phyloP scores from a whole-genome alignment of 805 yeast species.

The Hanseniaspora guilliermondii region DNA sequence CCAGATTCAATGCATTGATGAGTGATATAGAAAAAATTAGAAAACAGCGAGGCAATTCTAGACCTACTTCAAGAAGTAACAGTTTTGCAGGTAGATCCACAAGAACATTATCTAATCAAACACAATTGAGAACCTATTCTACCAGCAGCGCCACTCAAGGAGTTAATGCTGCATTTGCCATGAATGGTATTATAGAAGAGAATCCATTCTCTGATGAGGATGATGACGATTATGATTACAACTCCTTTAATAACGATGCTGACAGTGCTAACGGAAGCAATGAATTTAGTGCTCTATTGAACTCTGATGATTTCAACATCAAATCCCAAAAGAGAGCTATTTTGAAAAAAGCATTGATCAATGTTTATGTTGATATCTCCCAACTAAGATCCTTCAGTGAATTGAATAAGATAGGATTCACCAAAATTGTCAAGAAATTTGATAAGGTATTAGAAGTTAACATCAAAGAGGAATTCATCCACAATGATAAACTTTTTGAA shows the following conservation, averaged over 20 bases:
- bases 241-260: not conserved
- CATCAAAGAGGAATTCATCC: slow-evolving; percentile 39
- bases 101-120: slow-evolving; percentile 8
- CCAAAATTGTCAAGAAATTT: slow-evolving; percentile 78
- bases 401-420: slow-evolving; percentile 73
- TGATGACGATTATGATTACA: slow-evolving; percentile 10
- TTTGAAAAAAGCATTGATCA: slow-evolving; percentile 51
- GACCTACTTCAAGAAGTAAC: not conserved
- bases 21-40: slow-evolving; percentile 35
- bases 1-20: slow-evolving; percentile 35
- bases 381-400: slow-evolving; percentile 77
- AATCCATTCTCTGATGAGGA: slow-evolving; percentile 14
- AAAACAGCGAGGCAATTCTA: slow-evolving; percentile 8
- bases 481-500: slow-evolving; percentile 32
- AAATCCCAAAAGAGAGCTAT: slow-evolving; percentile 46
- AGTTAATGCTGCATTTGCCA: slow-evolving; percentile 18
- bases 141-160: slow-evolving; percentile 13
- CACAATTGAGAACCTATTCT: slow-evolving; percentile 5
- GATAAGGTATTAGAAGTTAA: slow-evolving; percentile 61
- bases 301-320: slow-evolving; percentile 38
- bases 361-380: slow-evolving; percentile 57
- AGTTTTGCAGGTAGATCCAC: not conserved
- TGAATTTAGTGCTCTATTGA: slow-evolving; percentile 37
- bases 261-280: not conserved
- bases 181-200: slow-evolving; percentile 11